Evolutionary conservation across 2,329 filamentous ascomycete species (phyloP), one percentile per base, ranked within the genome.

Genomic region (Aspergillus sergii): DNA sequence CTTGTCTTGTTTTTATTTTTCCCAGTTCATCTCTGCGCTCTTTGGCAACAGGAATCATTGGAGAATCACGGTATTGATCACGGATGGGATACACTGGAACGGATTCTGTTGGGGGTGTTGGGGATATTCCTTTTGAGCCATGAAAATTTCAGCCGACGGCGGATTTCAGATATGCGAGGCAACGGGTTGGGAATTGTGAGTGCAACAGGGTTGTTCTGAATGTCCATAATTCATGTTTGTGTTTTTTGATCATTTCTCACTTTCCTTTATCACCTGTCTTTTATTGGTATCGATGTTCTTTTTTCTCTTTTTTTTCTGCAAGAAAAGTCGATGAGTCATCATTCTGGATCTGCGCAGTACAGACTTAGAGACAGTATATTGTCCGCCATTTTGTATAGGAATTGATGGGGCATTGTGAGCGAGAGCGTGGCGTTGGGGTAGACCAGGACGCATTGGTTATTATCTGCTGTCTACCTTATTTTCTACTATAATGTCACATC

Each of bases 41-140:
- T 75, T 74, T 66, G 71, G 72, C 71, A 73, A 70, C 72, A 72
- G 74, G 72, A 73, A 73, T 72, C 70, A 71, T 75, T 72, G 75
- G 75, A 76, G 75, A 76, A 76, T 74, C 71, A 74, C 67, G 74
- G 75, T 75, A 72, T 76, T 75, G 74, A 75, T 75, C 69, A 74
- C 69, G 75, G 74, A 71, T 75, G 73, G 74, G 73, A 76, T 75
- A 77, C 75, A 75, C 70, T 68, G 73, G 72, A 70, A 73, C 67
- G 75, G 74, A 74, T 71, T 74, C 68, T 74, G 71, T 74, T 72
- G 74, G 73, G 72, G 75, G 75, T 77, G 75, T 77, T 77, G 74
- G 75, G 75, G 73, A 48, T 71, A 73, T 75, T 75, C 70, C 72
- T 75, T 77, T 76, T 74, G 68, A 70, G 71, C 71, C 73, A 72